Evolutionary conservation across 495 filamentous ascomycete species (phyloP), one percentile per base, ranked within the genome.

Genomic region (Alectoria sarmentosa): DNA sequence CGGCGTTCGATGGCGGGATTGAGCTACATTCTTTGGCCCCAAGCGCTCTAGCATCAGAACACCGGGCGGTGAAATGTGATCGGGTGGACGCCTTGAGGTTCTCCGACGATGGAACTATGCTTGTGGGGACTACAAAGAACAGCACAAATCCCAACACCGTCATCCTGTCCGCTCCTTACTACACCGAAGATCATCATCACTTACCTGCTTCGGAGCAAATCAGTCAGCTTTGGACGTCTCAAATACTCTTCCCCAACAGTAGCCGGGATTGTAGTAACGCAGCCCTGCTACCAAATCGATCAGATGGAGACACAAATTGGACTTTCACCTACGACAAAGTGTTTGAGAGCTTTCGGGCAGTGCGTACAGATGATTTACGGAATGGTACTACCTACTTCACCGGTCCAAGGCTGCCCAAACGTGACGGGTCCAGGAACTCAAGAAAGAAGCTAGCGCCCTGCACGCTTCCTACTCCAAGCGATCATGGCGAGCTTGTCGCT

Each of bases 1-100:
- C 91, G n/a, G 90, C 90, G 15, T 96, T 90, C 76, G 84, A 90
- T 68, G 88, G 89, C 38, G 89, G 88, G 19, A 91, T 96, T 65
- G 92, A 96, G 69, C 89, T 96, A 1, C 85, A 91, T 56, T 87
- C 91, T 9, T 74, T 96, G 26, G 85, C 83, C 42, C 77, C 85
- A 14, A 81, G 77, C 42, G 85, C 83, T 13, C 67, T 87, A 23
- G 77, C 83, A 26, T 88, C 87, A 6, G 85, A 92, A 65, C 78
- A 89, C 65, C 82, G 92, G 68, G 85, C 89, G 3, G 89, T 96
- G 49, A 91, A 92, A 66, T 95, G 91, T 69, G 85, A 87, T 67
- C 82, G 82, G 4, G 88, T 92, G 3, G 91, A 96, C 74, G 79
- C 85, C 2, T 76, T 96, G 38, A 80, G 86, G 6, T 96, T 96